Evolutionary conservation across 345 rosid genomes (phyloP).

Genomic region (Lepidium sativum): DNA sequence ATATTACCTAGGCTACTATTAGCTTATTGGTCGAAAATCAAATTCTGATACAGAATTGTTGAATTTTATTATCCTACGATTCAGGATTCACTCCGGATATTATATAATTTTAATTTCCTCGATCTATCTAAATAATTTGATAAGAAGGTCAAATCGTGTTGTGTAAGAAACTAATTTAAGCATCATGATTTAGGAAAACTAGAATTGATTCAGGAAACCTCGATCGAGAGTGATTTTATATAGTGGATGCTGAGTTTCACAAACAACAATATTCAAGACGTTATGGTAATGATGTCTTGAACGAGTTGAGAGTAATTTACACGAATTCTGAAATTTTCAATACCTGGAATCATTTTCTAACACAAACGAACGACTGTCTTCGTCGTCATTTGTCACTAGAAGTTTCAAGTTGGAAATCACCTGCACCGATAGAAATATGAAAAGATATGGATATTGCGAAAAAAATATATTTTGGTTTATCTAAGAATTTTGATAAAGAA

Average conservation of each 20-base stretch:
- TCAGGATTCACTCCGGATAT: not conserved
- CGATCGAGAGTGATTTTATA: constrained; percentile 32
- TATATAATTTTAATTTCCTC: no score
- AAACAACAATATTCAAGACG: not conserved
- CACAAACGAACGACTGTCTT: constrained; percentile 51
- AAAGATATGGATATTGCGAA: not conserved
- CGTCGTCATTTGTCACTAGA: constrained; percentile 63
- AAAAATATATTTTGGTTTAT: not conserved
- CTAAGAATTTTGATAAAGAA: no score
- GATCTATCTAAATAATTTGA: no score
- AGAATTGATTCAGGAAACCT: constrained; percentile 10
- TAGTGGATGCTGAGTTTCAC: constrained; percentile 57
- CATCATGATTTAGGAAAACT: not conserved
- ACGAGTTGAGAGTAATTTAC: not conserved
- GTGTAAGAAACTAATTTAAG: constrained; percentile 6
- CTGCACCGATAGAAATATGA: constrained; percentile 30
- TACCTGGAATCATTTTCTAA: constrained; percentile 79
- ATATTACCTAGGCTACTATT: not conserved
- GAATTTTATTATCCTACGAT: not conserved
- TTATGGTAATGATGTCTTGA: constrained; percentile 4
- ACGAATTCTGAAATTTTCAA: not conserved
- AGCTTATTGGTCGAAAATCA: not conserved
- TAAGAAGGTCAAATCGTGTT: not conserved
- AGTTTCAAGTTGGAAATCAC: constrained; percentile 76
- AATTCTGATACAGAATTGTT: not conserved